Base-by-base conservation (phyloP, 768 basidiomycete species). In the Naematelia encephala region DNA sequence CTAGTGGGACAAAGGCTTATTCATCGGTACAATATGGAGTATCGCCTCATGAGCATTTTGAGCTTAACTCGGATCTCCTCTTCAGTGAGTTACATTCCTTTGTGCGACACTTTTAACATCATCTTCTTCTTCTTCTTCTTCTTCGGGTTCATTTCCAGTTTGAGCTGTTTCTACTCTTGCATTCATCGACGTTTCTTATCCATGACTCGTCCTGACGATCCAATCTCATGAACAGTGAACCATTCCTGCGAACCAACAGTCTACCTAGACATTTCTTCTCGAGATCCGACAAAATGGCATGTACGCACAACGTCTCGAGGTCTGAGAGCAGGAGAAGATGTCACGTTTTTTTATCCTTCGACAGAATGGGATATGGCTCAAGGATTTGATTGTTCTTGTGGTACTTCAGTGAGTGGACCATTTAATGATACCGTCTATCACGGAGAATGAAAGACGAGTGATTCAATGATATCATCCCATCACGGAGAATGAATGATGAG, bases 331-430 rank as follows among this genome's bases (percentile, higher is more conserved):
- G 78, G 78, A 5, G 70, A 77, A 51, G 69, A 70, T 76, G 79
- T 86, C 55, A 83, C 82, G 1, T 86, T 82, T 68, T 86, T 86
- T 69, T 86, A 86, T 70, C 86, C 85, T 16, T 82, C 81, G 65
- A 86, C 84, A 14, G 85, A 87, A 67, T 87, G 85, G 85, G 81
- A 84, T 47, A 86, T 86, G 85, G 84, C 80, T 19, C 84, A 84
- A 66, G 80, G 82, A 0, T 87, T 87, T 69, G 73, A 78, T 12
- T 86, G 85, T 71, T 59, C 74, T 39, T 86, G 86, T 72, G 79
- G 78, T 14, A 69, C 80, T 1, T 54, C 66, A 51, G 82, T 82
- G 63, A 51, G 79, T 68, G 3, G 34, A 16, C 34, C 34, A 8
- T 16, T 16, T 26, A 44, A 5, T 16, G 13, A 30, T 11, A 51